Base-by-base conservation (phyloP, 2,329 filamentous ascomycete genomes). In the Diaporthe amygdali region DNA sequence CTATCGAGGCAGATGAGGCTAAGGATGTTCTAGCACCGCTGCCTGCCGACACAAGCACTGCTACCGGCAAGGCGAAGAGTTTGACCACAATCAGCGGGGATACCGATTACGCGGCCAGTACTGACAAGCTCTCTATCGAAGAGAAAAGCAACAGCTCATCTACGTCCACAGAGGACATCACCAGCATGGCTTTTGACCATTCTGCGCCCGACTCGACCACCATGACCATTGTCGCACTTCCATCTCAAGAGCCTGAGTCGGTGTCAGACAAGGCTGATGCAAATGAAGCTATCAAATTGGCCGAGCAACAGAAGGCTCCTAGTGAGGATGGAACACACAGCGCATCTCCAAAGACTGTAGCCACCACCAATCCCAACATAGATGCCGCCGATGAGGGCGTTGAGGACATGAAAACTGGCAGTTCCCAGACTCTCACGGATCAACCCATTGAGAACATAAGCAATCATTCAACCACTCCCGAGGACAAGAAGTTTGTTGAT, bases 401-500 rank as follows among this genome's bases (percentile, higher is more conserved):
- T 10, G 59, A 47, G 20, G 44, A 25, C 15, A 3, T 12, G 22
- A 22, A 37, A 12, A 25, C 25, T 25, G 59, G n/a, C 12, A 39
- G 37, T 37, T 5, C 30, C 15, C 2, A 59, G 37, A 30, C 30
- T 9, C 44, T 27, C 17, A 9, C 25, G 8, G 47, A n/a, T 32
- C 20, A 22, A 2, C 8, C 37, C n/a, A 27, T 20, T 25, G 37
- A 20, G 8, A 22, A 20, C 3, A n/a, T 51, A 20, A 6, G 37
- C 25, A 44, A 27, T 12, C 25, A 32, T 39, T 17, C 55, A 32
- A 41, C 34, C 9, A 34, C 51, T 27, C 17, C 44, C 17, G 30
- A 55, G 10, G 59, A 70, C 12, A 27, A 30, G 37, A 49, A 67
- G 49, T 70, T 61, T 49, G 34, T 52, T 9, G 69, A 71, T 37